A percentile compares a stretch with the other conserved stretches of the same genome.
These are phyloP conservation scores for Zizania palustris DNA, from an alignment of 202 grass and related monocot species.

Conservation along the genomic window DNA sequence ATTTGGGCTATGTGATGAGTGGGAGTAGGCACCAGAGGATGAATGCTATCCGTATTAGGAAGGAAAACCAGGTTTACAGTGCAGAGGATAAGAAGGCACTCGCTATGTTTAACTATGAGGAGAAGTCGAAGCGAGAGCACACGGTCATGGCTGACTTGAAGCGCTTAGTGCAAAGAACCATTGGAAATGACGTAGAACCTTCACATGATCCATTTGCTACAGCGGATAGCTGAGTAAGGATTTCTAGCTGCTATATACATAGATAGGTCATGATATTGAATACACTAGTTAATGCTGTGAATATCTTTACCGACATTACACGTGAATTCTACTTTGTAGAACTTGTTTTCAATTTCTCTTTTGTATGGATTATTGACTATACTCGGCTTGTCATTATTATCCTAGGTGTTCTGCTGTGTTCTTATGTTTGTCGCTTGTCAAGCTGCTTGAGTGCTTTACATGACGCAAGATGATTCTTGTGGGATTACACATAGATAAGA, in stretches of 20 bases:
- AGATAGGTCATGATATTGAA: conserved; percentile 12
- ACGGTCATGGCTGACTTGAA: conserved; percentile 97
- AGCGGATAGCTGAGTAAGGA: conserved; percentile 61
- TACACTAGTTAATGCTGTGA: conserved; percentile 18
- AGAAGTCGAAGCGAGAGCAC: conserved; percentile 86
- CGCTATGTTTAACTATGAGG: conserved; percentile 99
- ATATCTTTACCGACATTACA: conserved; percentile 26
- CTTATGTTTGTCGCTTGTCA: background rate
- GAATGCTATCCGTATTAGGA: conserved; percentile 97
- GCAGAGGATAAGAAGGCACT: conserved; percentile 97
- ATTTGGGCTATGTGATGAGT: conserved; percentile 95
- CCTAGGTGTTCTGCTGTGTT: background rate
- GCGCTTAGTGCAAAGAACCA: conserved; percentile 91
- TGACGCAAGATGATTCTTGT: background rate
- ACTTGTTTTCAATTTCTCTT: conserved; percentile 43
- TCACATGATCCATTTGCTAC: conserved; percentile 85
- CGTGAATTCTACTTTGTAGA: background rate
- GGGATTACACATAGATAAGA: background rate
- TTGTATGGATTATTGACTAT: conserved; percentile 22
- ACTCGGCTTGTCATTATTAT: conserved; percentile 11
- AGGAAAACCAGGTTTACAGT: conserved; percentile 99
- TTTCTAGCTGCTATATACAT: conserved; percentile 38
- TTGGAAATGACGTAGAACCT: conserved; percentile 73
- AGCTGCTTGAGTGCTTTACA: background rate
- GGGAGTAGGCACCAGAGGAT: conserved; percentile 98